Evolutionary conservation across 345 rosid genomes (phyloP), one percentile per base, ranked within the genome.

Genomic region (Sisymbrium irio): DNA sequence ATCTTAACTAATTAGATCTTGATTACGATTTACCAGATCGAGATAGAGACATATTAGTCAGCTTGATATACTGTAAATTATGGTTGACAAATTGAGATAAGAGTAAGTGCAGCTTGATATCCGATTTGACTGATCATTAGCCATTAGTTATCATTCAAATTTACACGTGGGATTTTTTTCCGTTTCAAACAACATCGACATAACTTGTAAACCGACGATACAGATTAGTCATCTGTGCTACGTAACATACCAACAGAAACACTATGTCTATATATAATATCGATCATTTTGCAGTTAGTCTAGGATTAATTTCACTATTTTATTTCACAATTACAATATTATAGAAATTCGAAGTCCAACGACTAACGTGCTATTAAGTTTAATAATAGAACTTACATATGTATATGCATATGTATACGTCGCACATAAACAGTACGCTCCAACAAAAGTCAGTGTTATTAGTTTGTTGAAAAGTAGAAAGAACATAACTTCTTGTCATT

Each of bases 391-490:
- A n/a, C n/a, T n/a, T n/a, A n/a, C n/a, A n/a, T n/a, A n/a, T n/a
- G n/a, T n/a, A n/a, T n/a, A n/a, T 32, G 17, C 13, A 54, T 40
- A 20, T 22, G 27, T 28, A 51, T 54, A 33, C 20, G 37, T 56
- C 55, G 55, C 27, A 66, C 55, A 19, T 30, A 57, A 46, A 59
- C 40, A 59, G 36, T 49, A 49, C 36, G 33, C 54, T 30, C 47
- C 63, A 69, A 61, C 74, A 60, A 75, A 75, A 68, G 74, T 61
- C 22, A 25, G 57, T 68, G 37, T 12, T 61, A 42, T 61, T 27
- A 68, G 75, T 54, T 69, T 62, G 65, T 69, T 69, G 74, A 76
- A 60, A 68, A 75, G 78, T 68, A 61, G 70, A 54, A 76, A 54
- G 73, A 67, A 22, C 67, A 49, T 75, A 67, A 59, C 73, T 67